phyloP scores from a whole-genome alignment of 495 filamentous ascomycete genomes.

The Melanomma pulvis-pyrius region DNA sequence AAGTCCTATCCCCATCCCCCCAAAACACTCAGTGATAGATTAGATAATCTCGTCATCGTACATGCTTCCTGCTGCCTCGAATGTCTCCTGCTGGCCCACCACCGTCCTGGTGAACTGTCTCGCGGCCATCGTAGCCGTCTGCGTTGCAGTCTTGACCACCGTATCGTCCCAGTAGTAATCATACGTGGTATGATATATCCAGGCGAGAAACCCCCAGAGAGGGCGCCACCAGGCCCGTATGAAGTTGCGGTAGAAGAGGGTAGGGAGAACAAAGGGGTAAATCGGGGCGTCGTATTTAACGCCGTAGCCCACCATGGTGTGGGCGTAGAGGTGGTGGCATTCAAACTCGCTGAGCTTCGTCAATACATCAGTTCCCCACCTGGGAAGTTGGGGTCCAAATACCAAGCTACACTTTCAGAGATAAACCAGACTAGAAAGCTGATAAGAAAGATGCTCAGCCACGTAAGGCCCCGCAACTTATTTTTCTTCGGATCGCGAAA shows the following conservation, averaged over 20 bases:
- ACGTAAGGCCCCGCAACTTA: constrained; percentile 25
- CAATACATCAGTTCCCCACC: background rate
- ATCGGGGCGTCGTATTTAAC: constrained; percentile 31
- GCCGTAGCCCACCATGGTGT: constrained; percentile 24
- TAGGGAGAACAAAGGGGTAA: constrained; percentile 33
- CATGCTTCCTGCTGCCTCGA: background rate
- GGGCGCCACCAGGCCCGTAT: constrained; percentile 16
- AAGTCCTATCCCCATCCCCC: too few species aligned
- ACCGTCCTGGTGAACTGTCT: background rate
- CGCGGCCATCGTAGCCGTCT: constrained; percentile 11
- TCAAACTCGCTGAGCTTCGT: constrained; percentile 18
- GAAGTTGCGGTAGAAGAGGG: constrained; percentile 21
- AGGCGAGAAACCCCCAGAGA: constrained; percentile 26
- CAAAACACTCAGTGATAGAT: background rate
- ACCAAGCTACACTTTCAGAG: constrained; percentile 29
- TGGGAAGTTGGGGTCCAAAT: constrained; percentile 5
- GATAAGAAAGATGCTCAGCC: constrained; percentile 29
- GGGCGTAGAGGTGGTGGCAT: constrained; percentile 33
- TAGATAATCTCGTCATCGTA: constrained; percentile 2
- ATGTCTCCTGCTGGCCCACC: background rate
- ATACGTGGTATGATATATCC: constrained; percentile 9
- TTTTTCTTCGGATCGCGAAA: constrained; percentile 19
- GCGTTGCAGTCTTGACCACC: background rate
- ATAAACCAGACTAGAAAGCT: constrained; percentile 27
- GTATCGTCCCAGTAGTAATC: constrained; percentile 3